These are phyloP conservation scores for Saussurea involucrata DNA, from an alignment of 129 eudicot species.

Conservation along the genomic window DNA sequence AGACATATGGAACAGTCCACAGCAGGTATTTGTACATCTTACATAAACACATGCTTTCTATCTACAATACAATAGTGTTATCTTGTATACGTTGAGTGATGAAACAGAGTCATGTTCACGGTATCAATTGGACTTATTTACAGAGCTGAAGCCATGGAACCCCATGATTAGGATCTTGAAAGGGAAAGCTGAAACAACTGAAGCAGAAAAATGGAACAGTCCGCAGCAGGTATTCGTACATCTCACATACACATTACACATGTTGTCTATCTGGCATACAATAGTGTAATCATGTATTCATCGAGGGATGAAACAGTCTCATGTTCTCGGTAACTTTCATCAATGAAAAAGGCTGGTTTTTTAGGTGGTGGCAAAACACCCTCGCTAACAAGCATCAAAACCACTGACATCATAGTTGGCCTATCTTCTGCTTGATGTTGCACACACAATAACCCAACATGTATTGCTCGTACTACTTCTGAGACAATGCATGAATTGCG, in stretches of 20 bases:
- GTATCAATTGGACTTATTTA: neutral
- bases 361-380: conserved; percentile 15
- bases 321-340: neutral
- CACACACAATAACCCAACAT: conserved; percentile 26
- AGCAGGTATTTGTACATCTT: neutral
- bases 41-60: neutral
- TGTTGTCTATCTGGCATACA: neutral
- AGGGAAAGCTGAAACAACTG: neutral
- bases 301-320: neutral
- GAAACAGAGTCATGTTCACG: neutral
- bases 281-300: conserved; percentile 8
- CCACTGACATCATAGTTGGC: conserved; percentile 26
- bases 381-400: conserved; percentile 22
- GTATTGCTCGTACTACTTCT: conserved; percentile 28
- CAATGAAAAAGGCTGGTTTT: conserved; percentile 27
- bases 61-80: conserved; percentile 6
- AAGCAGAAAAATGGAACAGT: neutral
- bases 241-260: neutral
- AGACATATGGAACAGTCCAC: neutral
- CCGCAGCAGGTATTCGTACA: neutral
- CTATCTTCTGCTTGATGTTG: conserved; percentile 34
- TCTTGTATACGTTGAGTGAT: neutral
- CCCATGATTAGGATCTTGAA: neutral
- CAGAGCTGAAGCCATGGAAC: neutral
- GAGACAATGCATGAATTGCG: conserved; percentile 8